Evolutionary conservation across 495 filamentous ascomycete species (phyloP).

Genomic region (Aspergillus campestris): DNA sequence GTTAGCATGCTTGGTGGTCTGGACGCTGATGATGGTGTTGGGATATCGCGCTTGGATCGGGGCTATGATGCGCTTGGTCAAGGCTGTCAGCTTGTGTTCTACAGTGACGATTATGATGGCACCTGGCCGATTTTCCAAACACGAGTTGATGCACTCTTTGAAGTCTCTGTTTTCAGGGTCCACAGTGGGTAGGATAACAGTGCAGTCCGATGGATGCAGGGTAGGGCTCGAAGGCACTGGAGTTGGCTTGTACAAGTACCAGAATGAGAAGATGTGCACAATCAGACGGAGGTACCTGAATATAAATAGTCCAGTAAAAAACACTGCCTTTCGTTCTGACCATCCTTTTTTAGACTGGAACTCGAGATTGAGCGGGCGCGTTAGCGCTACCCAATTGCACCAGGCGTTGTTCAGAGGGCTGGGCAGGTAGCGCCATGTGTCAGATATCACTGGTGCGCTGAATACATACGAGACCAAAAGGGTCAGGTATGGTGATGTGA

Average conservation of each 20-base stretch:
- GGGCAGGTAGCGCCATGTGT: no score
- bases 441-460: no score
- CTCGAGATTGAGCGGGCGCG: no score
- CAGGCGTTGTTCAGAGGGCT: no score
- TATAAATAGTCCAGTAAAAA: slow-evolving; percentile 8
- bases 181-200: slow-evolving; percentile 48
- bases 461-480: no score
- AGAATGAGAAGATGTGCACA: slow-evolving; percentile 37
- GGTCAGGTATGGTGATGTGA: no score
- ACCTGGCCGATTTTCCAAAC: slow-evolving; percentile 20
- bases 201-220: slow-evolving; percentile 38
- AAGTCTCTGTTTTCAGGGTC: slow-evolving; percentile 26
- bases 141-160: slow-evolving; percentile 19
- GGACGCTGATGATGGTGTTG: slow-evolving; percentile 14
- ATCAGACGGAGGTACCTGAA: slow-evolving; percentile 40
- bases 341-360: no score
- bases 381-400: no score
- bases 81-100: slow-evolving; percentile 6
- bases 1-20: slow-evolving; percentile 27
- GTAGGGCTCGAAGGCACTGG: slow-evolving; percentile 24
- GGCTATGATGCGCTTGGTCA: slow-evolving; percentile 4
- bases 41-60: slow-evolving; percentile 5
- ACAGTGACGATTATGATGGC: slow-evolving; percentile 31
- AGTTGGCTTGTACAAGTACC: slow-evolving; percentile 29
- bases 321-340: no score